Evolutionary conservation across 2,329 filamentous ascomycete species (phyloP).

Genomic region (Fusarium sp.): DNA sequence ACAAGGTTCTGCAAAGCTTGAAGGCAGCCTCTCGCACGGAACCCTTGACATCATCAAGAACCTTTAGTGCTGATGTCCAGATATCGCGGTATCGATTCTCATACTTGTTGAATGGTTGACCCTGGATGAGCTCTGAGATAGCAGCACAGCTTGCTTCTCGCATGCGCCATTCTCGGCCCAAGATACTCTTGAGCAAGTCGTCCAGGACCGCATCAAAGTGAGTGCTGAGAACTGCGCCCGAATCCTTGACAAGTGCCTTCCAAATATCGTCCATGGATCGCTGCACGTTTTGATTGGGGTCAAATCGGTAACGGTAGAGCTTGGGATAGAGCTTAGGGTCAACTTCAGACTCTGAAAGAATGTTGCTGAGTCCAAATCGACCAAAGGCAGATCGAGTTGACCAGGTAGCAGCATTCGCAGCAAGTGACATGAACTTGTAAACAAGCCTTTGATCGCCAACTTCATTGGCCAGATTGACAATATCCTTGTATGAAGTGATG

Average conservation of each 20-base stretch:
- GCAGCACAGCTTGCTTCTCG: slow-evolving; percentile 92
- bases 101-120: slow-evolving; percentile 77
- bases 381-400: slow-evolving; percentile 96
- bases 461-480: slow-evolving; percentile 93
- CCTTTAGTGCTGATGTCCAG: slow-evolving; percentile 86
- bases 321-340: slow-evolving; percentile 97
- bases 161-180: slow-evolving; percentile 92
- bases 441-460: slow-evolving; percentile 96
- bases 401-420: slow-evolving; percentile 96
- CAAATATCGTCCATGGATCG: slow-evolving; percentile 98
- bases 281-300: slow-evolving; percentile 92
- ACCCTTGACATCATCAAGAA: slow-evolving; percentile 95
- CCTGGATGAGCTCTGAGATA: slow-evolving; percentile 86
- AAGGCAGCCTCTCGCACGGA: slow-evolving; percentile 84
- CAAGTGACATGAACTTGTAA: slow-evolving; percentile 98
- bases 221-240: slow-evolving; percentile 75
- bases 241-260: slow-evolving; percentile 93
- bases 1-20: slow-evolving; percentile 82
- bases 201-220: slow-evolving; percentile 91
- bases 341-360: slow-evolving; percentile 85
- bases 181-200: slow-evolving; percentile 83
- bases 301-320: slow-evolving; percentile 91
- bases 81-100: slow-evolving; percentile 85
- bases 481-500: slow-evolving; percentile 96
- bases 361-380: slow-evolving; percentile 88